Conservation (phyloP, 2,329 filamentous ascomycete species). For the Pyricularia sp. region DNA sequence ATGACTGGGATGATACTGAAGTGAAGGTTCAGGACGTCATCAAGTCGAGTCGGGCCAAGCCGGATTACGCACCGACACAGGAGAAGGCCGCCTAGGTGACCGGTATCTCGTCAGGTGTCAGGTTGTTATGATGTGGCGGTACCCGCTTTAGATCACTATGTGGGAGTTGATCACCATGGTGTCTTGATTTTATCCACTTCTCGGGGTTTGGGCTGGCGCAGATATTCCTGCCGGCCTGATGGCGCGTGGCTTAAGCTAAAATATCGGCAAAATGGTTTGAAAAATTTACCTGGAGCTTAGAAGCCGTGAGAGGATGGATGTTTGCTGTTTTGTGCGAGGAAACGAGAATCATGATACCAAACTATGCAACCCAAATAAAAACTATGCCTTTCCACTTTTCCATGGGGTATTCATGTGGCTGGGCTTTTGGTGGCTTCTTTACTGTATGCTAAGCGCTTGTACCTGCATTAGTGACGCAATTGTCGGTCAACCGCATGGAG, state of each 20-base stretch:
- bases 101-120: neutral
- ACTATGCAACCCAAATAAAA: neutral
- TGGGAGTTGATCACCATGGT: neutral
- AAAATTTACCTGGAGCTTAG: neutral
- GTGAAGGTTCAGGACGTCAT: slow-evolving; percentile 72
- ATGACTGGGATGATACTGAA: slow-evolving; percentile 89
- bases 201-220: neutral
- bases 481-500: neutral
- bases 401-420: neutral
- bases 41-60: slow-evolving; percentile 56
- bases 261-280: neutral
- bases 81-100: neutral
- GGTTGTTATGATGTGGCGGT: neutral
- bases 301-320: neutral
- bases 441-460: neutral
- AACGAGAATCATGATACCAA: neutral
- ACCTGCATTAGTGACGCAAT: neutral
- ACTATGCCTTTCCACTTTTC: neutral
- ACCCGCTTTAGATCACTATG: neutral
- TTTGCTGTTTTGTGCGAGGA: neutral
- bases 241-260: neutral
- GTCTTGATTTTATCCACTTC: neutral
- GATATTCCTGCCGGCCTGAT: neutral
- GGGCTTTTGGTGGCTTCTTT: neutral
- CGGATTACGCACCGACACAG: slow-evolving; percentile 22